Conservation (phyloP, 2,329 filamentous ascomycete genomes). For the Aspergillus tanneri region DNA sequence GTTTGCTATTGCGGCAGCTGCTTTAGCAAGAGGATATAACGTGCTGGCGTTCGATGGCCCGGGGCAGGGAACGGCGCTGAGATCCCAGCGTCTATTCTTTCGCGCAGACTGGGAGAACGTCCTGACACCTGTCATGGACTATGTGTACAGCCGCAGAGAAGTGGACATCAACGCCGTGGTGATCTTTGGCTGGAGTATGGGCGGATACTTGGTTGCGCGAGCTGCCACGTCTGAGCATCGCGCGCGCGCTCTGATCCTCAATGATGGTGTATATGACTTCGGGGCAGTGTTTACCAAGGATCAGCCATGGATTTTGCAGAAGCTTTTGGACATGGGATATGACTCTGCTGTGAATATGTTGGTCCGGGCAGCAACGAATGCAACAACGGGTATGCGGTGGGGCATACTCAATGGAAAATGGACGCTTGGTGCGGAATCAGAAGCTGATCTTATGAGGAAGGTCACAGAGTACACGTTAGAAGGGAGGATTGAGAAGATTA, state of each 20-base stretch:
- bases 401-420: slow-evolving; percentile 14
- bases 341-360: neutral
- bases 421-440: slow-evolving; percentile 11
- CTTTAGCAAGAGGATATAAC: slow-evolving; percentile 32
- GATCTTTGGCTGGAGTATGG: slow-evolving; percentile 30
- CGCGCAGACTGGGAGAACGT: slow-evolving; percentile 33
- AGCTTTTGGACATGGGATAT: slow-evolving; percentile 5
- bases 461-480: neutral
- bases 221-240: slow-evolving; percentile 32
- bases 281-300: too few relatives aligned
- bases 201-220: slow-evolving; percentile 33
- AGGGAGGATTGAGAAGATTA: neutral
- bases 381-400: slow-evolving; percentile 14
- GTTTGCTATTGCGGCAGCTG: slow-evolving; percentile 26
- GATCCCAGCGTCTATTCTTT: slow-evolving; percentile 28
- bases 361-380: slow-evolving; percentile 5
- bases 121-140: slow-evolving; percentile 32
- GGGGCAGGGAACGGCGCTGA: slow-evolving; percentile 30
- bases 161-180: slow-evolving; percentile 28
- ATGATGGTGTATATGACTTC: slow-evolving; percentile 20
- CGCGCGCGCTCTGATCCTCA: slow-evolving; percentile 25
- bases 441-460: neutral
- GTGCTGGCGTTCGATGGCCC: slow-evolving; percentile 36
- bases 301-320: slow-evolving; percentile 14
- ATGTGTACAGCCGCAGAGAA: slow-evolving; percentile 18